These are phyloP conservation scores for Fusarium sp. DNA, from an alignment of 2,329 filamentous ascomycete genomes.

Conservation along the genomic window DNA sequence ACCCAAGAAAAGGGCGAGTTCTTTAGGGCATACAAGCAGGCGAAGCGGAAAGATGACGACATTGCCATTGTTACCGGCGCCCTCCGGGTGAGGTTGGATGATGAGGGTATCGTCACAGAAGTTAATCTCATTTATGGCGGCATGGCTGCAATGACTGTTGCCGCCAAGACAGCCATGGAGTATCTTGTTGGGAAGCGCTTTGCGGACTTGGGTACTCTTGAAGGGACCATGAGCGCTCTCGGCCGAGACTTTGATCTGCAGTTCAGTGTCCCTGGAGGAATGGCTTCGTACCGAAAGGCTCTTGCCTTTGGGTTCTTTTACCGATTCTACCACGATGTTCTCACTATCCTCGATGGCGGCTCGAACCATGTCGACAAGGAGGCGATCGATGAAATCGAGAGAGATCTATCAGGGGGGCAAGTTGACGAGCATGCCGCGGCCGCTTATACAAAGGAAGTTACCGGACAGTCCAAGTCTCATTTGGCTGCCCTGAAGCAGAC, in stretches of 20 bases:
- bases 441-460: conserved; percentile 83
- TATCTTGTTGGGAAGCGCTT: conserved; percentile 84
- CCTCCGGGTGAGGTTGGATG: conserved; percentile 77
- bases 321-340: conserved; percentile 91
- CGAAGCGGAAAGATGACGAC: conserved; percentile 97
- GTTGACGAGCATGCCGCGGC: conserved; percentile 81
- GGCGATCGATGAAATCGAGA: conserved; percentile 85
- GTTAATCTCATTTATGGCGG: conserved; percentile 91
- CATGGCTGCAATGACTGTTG: conserved; percentile 93
- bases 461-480: conserved; percentile 89
- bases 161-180: conserved; percentile 80
- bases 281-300: conserved; percentile 95
- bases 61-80: conserved; percentile 97
- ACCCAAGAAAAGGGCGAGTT: conserved; percentile 82
- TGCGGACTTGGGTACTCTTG: conserved; percentile 83
- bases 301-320: conserved; percentile 96
- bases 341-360: conserved; percentile 68
- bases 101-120: conserved; percentile 76
- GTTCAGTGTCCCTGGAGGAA: conserved; percentile 94
- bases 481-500: conserved; percentile 93
- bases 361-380: conserved; percentile 72
- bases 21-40: conserved; percentile 92
- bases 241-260: conserved; percentile 88
- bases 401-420: conserved; percentile 81
- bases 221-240: conserved; percentile 90